Evolutionary conservation across 352 stramenopile species (phyloP).

Genomic region (Pythium periplocum): DNA sequence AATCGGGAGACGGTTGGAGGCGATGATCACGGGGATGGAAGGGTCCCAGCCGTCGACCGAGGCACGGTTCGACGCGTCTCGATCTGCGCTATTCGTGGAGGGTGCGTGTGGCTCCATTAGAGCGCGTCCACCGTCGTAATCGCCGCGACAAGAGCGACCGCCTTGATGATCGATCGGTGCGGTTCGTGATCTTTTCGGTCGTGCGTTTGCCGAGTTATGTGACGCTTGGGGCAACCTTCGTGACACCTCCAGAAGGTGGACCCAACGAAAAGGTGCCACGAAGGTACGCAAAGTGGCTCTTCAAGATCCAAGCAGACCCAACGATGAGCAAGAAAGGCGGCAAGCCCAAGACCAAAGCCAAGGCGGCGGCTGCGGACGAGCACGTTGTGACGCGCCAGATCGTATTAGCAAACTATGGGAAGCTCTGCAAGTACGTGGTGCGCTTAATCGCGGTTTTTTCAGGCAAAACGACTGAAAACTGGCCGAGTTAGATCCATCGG

Average conservation of each 20-base stretch:
- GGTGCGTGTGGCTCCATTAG: too few relatives aligned
- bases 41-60: slow-evolving; percentile 37
- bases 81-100: too few relatives aligned
- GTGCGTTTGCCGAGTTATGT: too few relatives aligned
- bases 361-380: slow-evolving; percentile 52
- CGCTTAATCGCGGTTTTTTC: background rate
- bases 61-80: too few relatives aligned
- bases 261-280: slow-evolving; percentile 1
- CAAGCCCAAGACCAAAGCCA: slow-evolving; percentile 40
- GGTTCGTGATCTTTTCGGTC: too few relatives aligned
- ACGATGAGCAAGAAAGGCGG: slow-evolving; percentile 56
- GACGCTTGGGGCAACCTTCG: slow-evolving; percentile 10
- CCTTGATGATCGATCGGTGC: too few relatives aligned
- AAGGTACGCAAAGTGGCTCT: slow-evolving; percentile 5
- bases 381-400: slow-evolving; percentile 62
- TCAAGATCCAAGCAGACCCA: slow-evolving; percentile 11
- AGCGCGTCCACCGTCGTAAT: too few relatives aligned
- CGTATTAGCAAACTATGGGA: slow-evolving; percentile 60
- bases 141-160: too few relatives aligned
- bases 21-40: slow-evolving; percentile 65
- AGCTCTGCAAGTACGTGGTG: slow-evolving; percentile 59
- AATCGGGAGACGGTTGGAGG: slow-evolving; percentile 60
- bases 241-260: slow-evolving; percentile 7
- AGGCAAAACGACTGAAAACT: background rate
- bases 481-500: slow-evolving; percentile 52